Evolutionary conservation across 2,329 filamentous ascomycete genomes (phyloP).

Genomic region (Rhinocladiella mackenziei): DNA sequence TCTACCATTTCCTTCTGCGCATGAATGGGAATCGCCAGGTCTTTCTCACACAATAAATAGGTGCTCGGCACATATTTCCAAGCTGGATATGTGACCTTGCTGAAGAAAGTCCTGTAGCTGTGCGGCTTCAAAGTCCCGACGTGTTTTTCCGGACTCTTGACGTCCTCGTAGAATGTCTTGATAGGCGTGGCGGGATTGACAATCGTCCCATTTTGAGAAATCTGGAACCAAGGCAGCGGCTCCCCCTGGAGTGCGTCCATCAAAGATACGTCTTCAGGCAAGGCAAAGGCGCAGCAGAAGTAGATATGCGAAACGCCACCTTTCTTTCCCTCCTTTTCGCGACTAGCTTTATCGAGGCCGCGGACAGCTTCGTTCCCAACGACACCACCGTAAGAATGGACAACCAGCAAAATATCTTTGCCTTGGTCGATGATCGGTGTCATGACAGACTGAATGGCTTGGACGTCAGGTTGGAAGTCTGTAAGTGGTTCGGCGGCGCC

Average conservation of each 20-base stretch:
- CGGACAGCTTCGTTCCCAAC: constrained; percentile 33
- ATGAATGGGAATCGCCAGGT: constrained; percentile 36
- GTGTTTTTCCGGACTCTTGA: constrained; percentile 28
- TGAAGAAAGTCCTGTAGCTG: constrained; percentile 32
- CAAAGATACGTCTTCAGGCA: constrained; percentile 31
- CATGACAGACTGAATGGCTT: constrained; percentile 32
- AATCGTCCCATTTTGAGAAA: constrained; percentile 15
- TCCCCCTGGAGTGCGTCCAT: constrained; percentile 11
- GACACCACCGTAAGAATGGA: constrained; percentile 38
- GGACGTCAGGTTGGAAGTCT: constrained; percentile 37
- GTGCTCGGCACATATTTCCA: constrained; percentile 41
- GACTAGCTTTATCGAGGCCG: constrained; percentile 30
- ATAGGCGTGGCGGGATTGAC: constrained; percentile 14
- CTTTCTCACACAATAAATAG: constrained; percentile 41
- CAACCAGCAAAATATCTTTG: constrained; percentile 32
- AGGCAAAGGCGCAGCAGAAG: constrained; percentile 37
- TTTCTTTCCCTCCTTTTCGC: constrained; percentile 27
- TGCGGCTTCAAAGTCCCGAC: constrained; percentile 32
- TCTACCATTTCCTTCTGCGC: constrained; percentile 39
- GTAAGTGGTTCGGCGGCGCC: constrained; percentile 35
- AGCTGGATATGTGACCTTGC: constrained; percentile 33
- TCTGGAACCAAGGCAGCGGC: constrained; percentile 18
- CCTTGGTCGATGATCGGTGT: constrained; percentile 28
- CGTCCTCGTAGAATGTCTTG: constrained; percentile 38
- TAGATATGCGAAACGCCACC: constrained; percentile 34